Evolutionary conservation across 345 rosid species (phyloP), one percentile per base, ranked within the genome.

Genomic region (Ricinus communis): DNA sequence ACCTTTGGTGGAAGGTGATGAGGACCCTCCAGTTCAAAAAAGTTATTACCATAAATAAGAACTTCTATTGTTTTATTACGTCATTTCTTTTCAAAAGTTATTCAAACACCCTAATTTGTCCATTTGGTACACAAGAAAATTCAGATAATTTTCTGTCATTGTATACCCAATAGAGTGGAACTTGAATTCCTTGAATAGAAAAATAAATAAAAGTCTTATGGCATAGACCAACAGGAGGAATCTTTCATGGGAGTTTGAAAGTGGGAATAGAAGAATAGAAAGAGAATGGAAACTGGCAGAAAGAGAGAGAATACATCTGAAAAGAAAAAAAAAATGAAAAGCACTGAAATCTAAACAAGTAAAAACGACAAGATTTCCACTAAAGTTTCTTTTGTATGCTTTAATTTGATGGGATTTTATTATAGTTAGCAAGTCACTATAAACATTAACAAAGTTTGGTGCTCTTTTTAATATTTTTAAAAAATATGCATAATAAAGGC

Each of bases 211-310:
- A 68, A 61, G 59, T 27, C 28, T n/a, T 38, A 38, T 16, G 5
- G 41, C 27, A 21, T 63, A 61, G 74, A 8, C 58, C 77, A 51
- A 60, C 61, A 31, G 71, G 50, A 45, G 84, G 85, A 81, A 79
- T 81, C 85, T 79, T 83, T 79, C 70, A 78, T 82, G 13, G 82
- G 74, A 82, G 82, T 77, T 77, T 71, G 88, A 77, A 75, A 62
- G 33, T 22, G 45, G 59, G 82, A 76, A 79, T 58, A 75, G 81
- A 82, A 82, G 84, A 80, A 81, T 77, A 57, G 77, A 79, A 81
- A 81, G 84, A 80, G 87, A 86, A 81, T 82, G 84, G 87, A 84
- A 84, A 73, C 82, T 77, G 82, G 77, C 77, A 68, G 43, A 25
- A 45, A 12, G 61, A 68, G 43, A 25, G 52, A 12, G 61, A 58